phyloP scores from a whole-genome alignment of 345 rosid species.

The Citrus maxima region DNA sequence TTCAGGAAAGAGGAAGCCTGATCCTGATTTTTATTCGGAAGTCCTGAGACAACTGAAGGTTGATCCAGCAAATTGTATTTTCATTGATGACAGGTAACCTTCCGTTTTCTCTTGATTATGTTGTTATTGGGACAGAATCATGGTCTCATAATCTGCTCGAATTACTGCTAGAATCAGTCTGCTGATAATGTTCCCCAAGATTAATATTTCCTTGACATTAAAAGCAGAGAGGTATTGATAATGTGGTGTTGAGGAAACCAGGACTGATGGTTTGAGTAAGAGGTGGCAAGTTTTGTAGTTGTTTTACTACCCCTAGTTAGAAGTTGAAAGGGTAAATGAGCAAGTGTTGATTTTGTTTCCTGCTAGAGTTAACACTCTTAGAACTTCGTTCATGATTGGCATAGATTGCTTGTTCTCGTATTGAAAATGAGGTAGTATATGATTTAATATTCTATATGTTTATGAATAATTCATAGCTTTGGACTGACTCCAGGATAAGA shows the following conservation, averaged over 20 bases:
- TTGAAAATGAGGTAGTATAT: not conserved
- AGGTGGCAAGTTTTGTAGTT: no score
- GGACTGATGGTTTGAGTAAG: no score
- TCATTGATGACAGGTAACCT: conserved; percentile 74
- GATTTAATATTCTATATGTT: not conserved
- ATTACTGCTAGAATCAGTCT: not conserved
- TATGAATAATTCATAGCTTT: not conserved
- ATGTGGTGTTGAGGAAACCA: no score
- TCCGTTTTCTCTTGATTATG: not conserved
- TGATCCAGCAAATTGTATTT: conserved; percentile 69
- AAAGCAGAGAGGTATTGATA: not conserved
- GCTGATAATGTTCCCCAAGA: not conserved
- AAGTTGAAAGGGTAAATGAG: no score
- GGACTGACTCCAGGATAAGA: conserved; percentile 39
- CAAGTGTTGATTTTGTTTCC: no score
- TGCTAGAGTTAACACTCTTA: no score
- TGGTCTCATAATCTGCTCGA: not conserved
- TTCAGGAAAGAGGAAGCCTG: conserved; percentile 93
- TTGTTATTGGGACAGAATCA: not conserved
- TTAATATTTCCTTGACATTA: not conserved
- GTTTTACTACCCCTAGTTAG: no score
- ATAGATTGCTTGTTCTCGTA: not conserved
- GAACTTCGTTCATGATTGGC: not conserved
- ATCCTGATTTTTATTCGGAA: conserved; percentile 62
- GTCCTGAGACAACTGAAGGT: conserved; percentile 58